Percentiles rank a stretch among this genome's conserved stretches.
phyloP scores from a whole-genome alignment of 371 early-diverging fungal species.

The Mucor lusitanicus region DNA sequence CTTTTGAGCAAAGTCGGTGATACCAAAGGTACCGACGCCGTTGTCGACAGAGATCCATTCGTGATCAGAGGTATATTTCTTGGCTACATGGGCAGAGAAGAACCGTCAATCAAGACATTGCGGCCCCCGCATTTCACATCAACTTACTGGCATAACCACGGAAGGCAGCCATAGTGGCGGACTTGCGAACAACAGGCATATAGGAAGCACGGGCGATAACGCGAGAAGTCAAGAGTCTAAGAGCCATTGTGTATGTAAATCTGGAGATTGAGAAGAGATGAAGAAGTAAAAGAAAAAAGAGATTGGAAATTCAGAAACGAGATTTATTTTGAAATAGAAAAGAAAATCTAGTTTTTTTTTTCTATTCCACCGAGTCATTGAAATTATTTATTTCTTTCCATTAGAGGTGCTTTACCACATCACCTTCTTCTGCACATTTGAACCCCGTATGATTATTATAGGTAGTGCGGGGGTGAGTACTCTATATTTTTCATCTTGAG shows the following conservation, averaged over 20 bases:
- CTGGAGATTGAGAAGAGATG: background rate
- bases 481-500: constrained; percentile 1
- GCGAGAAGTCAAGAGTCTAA: constrained; percentile 48
- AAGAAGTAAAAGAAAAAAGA: constrained; percentile 17
- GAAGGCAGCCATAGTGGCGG: constrained; percentile 35
- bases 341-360: constrained; percentile 28
- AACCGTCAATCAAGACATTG: background rate
- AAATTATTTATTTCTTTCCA: constrained; percentile 20
- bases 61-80: constrained; percentile 86
- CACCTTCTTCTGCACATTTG: background rate
- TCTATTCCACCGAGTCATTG: constrained; percentile 45
- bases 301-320: constrained; percentile 1
- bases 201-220: constrained; percentile 39
- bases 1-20: constrained; percentile 91
- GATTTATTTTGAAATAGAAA: constrained; percentile 2
- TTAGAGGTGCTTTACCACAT: constrained; percentile 11
- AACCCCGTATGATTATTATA: constrained; percentile 8
- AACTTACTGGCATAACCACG: constrained; percentile 53
- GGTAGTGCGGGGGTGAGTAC: constrained; percentile 9
- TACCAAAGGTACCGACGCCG: constrained; percentile 87
- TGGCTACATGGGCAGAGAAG: constrained; percentile 35
- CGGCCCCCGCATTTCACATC: background rate
- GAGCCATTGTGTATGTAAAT: constrained; percentile 33
- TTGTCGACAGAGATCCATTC: constrained; percentile 87
- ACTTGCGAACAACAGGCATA: constrained; percentile 40